Base-by-base conservation (phyloP, 441 rosid genomes). In the Metrosideros polymorpha region DNA sequence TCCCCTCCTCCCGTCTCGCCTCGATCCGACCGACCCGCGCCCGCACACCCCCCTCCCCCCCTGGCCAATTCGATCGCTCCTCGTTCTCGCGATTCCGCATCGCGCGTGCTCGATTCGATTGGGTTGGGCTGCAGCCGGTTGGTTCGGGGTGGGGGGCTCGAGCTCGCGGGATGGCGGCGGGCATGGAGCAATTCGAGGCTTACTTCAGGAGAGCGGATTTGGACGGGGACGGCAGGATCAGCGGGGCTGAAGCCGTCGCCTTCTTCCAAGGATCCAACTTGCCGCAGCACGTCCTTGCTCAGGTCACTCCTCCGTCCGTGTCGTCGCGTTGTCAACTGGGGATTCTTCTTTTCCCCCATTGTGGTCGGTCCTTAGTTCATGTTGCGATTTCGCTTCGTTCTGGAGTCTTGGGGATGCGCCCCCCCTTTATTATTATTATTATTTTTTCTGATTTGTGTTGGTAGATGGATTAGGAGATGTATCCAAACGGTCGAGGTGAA, bases 251-350 rank as follows among this genome's bases (percentile, higher is more conserved):
- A 92, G 99, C 99, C 90, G 96, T 95, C 13, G 89, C 91, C 39
- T 96, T 98, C 92, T 95, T 98, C 61, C 97, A 98, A 90, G 99
- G 98, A 89, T 92, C 99, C 90, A 95, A 93, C 89, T 93, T 98
- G 89, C 90, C 98, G 89, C 89, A 96, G 90, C 96, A 91, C 90
- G 97, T 95, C 85, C 99, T 97, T 83, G 98, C 97, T 85, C 99
- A 96, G 98, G 99, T 96, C 49, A 35, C 86, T 86, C 82, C 71
- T 39, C 59, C 32, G 18, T 82, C 88, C 13, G 43, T 27, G 63
- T n/a, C 79, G 53, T 47, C 84, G 53, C 85, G 9, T 66, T n/a
- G 32, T 84, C 83, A 43, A 51, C 32, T 85, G 71, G 82, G 55
- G 27, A 27, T 55, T 61, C n/a, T 45, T 83, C 56, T 14, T 15